Percentiles rank a stretch among this genome's conserved stretches.
Evolutionary conservation across 805 yeast genomes (phyloP).

Genomic region (Ogataea dorogensis): DNA sequence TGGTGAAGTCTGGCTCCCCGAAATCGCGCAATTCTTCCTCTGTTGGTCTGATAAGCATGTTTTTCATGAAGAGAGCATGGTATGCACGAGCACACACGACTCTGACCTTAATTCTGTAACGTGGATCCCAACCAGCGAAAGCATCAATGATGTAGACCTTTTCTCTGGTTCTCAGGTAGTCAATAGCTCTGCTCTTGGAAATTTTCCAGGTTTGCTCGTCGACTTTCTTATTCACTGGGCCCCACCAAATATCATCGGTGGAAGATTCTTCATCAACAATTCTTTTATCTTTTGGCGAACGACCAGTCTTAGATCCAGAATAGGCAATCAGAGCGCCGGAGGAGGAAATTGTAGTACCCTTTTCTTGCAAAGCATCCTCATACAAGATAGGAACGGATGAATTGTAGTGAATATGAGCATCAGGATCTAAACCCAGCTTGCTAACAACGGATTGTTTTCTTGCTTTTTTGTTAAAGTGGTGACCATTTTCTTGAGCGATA

Average conservation of each 20-base stretch:
- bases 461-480: conserved; percentile 26
- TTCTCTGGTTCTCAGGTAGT: conserved; percentile 92
- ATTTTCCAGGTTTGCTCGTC: conserved; percentile 93
- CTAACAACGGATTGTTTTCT: conserved; percentile 33
- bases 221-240: conserved; percentile 95
- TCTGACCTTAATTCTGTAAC: conserved; percentile 93
- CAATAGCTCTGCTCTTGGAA: conserved; percentile 94
- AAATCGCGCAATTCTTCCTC: conserved; percentile 82
- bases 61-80: conserved; percentile 97
- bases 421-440: conserved; percentile 51
- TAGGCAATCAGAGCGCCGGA: conserved; percentile 95
- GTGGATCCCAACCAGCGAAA: conserved; percentile 98
- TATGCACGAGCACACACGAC: conserved; percentile 97
- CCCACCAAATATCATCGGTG: conserved; percentile 93
- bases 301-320: conserved; percentile 94
- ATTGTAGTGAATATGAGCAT: conserved; percentile 76
- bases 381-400: conserved; percentile 90
- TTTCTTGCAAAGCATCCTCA: conserved; percentile 91
- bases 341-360: conserved; percentile 86
- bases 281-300: conserved; percentile 98
- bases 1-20: conserved; percentile 97
- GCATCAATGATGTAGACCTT: conserved; percentile 95
- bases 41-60: conserved; percentile 95
- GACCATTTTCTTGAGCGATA: conserved; percentile 22
- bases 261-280: conserved; percentile 93